phyloP scores from a whole-genome alignment of 2,329 filamentous ascomycete genomes.

The Epichloe elymi region DNA sequence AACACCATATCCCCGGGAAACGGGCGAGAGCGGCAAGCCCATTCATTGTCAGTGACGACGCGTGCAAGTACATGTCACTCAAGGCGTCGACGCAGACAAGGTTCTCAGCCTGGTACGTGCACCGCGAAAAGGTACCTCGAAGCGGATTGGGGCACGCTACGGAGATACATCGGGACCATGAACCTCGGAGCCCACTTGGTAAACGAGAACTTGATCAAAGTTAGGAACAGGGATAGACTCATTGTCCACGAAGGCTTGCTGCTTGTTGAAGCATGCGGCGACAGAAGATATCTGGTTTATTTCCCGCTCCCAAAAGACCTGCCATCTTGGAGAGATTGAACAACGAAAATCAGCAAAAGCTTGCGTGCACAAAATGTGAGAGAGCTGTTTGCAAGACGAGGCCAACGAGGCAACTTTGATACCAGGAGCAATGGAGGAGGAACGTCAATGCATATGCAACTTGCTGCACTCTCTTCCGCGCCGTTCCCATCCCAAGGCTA shows the following conservation, averaged over 20 bases:
- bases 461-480: not conserved
- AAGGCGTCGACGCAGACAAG: slow-evolving; percentile 5
- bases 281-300: not conserved
- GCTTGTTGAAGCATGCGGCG: not conserved
- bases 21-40: slow-evolving; percentile 2
- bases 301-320: not conserved
- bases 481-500: not conserved
- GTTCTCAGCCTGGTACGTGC: slow-evolving; percentile 1
- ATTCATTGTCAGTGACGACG: not conserved
- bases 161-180: slow-evolving; percentile 1
- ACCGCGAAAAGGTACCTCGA: slow-evolving; percentile 7
- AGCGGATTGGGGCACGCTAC: slow-evolving; percentile 1
- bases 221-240: not conserved
- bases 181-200: slow-evolving; percentile 1
- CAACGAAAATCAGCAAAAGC: not conserved
- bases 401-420: not conserved
- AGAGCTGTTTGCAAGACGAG: not conserved
- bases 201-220: not conserved
- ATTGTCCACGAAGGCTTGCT: not conserved
- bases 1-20: not conserved
- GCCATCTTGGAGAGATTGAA: not conserved
- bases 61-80: not conserved
- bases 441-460: not conserved
- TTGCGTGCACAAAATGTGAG: not conserved
- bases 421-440: not conserved